A percentile compares a stretch with the other conserved stretches of the same genome.
These are phyloP conservation scores for Plasmodium chabaudi DNA, from an alignment of 169 alveolate species.

Conservation along the genomic window DNA sequence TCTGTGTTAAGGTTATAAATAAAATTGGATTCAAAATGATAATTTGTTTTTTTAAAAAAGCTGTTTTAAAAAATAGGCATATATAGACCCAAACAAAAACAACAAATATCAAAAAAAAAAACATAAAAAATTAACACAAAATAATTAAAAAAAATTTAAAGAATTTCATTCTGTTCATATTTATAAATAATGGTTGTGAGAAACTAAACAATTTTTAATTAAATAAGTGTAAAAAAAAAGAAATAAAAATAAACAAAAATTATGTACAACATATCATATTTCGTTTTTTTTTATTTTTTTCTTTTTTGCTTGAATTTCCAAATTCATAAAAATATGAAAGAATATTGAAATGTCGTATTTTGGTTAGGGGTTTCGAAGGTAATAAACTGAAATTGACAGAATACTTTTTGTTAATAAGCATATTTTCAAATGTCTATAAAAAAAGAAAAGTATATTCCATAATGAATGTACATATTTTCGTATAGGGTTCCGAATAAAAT, in stretches of 20 bases:
- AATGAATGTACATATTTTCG: background rate
- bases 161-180: too few relatives aligned
- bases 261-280: background rate
- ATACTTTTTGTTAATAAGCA: conserved; percentile 25
- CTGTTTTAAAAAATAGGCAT: too few relatives aligned
- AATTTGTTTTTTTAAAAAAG: too few relatives aligned
- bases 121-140: too few relatives aligned
- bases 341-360: conserved; percentile 35
- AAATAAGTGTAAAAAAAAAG: too few relatives aligned
- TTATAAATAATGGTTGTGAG: too few relatives aligned
- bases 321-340: conserved; percentile 57
- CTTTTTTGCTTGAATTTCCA: conserved; percentile 4
- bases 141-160: too few relatives aligned
- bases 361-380: conserved; percentile 58
- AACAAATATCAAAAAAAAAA: too few relatives aligned
- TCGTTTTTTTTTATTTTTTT: conserved; percentile 5
- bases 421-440: conserved; percentile 47
- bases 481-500: background rate
- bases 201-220: too few relatives aligned
- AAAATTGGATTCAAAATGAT: too few relatives aligned
- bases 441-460: background rate
- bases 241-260: background rate
- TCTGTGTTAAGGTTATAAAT: too few relatives aligned
- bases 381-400: conserved; percentile 24
- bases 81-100: too few relatives aligned